phyloP scores from a whole-genome alignment of 1,139 yeast species.

The Candida glucosophila region DNA sequence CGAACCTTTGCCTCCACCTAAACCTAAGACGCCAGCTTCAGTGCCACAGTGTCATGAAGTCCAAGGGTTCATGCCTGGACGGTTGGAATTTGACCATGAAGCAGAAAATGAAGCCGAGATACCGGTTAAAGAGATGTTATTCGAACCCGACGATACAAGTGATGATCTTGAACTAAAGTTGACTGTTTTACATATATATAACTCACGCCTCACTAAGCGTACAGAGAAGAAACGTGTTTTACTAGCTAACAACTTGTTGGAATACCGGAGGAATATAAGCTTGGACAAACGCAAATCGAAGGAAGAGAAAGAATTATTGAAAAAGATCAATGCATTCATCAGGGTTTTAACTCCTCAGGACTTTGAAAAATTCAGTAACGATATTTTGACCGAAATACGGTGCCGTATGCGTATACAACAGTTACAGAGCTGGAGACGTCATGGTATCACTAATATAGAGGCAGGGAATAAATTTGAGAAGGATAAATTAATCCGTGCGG shows the following conservation, averaged over 20 bases:
- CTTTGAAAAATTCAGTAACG: slow-evolving; percentile 64
- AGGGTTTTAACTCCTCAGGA: slow-evolving; percentile 75
- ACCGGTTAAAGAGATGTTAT: slow-evolving; percentile 88
- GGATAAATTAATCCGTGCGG: slow-evolving; percentile 61
- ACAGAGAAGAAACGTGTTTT: slow-evolving; percentile 86
- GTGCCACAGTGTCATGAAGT: slow-evolving; percentile 95
- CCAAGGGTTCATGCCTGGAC: slow-evolving; percentile 98
- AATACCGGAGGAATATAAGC: slow-evolving; percentile 72
- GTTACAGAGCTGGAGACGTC: slow-evolving; percentile 85
- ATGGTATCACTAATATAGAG: slow-evolving; percentile 80
- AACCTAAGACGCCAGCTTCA: slow-evolving; percentile 81
- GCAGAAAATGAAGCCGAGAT: slow-evolving; percentile 95
- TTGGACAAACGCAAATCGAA: slow-evolving; percentile 74
- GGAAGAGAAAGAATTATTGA: slow-evolving; percentile 79
- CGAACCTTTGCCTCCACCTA: slow-evolving; percentile 66
- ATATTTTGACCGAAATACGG: slow-evolving; percentile 67
- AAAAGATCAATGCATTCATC: slow-evolving; percentile 71
- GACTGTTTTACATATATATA: slow-evolving; percentile 81
- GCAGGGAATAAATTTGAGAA: slow-evolving; percentile 82
- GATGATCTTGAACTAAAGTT: slow-evolving; percentile 85
- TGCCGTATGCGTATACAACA: slow-evolving; percentile 79
- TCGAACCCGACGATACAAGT: slow-evolving; percentile 86
- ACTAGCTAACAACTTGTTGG: slow-evolving; percentile 69
- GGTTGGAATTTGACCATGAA: slow-evolving; percentile 92
- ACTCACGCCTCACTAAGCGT: slow-evolving; percentile 79